Base-by-base conservation (phyloP, 2,329 filamentous ascomycete genomes). In the Pseudomassariella vexata region DNA sequence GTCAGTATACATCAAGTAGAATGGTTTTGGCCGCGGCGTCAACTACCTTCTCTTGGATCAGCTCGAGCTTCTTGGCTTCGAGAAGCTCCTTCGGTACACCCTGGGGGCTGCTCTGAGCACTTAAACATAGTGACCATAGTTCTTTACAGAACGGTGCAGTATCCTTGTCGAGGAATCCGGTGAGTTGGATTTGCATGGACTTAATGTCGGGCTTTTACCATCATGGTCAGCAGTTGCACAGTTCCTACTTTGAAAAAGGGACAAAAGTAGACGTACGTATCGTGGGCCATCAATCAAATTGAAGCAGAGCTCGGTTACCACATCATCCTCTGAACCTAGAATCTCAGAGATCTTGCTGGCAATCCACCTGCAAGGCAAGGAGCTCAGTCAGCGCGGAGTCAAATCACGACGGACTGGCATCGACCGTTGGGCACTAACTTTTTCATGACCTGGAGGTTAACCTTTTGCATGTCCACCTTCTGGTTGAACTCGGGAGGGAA, bases 391-490 rank as follows among this genome's bases (percentile, higher is more conserved):
- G 29, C 37, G 41, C 35, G 28, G 12, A 17, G 4, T 14, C 14
- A 26, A n/a, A 7, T 10, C 19, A 11, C 15, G n/a, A 11, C 19
- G 24, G 15, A 12, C 2, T 8, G 5, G 15, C 12, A 10, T 12
- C 18, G 3, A 12, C 6, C 6, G 19, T 19, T 21, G 30, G 29
- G 32, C 39, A 63, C 80, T 53, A 56, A 94, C 85, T 92, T 94
- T 73, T 95, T 95, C 79, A 98, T 94, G 35, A 98, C 85, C 59
- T 94, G 87, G 30, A 95, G 70, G 56, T 98, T 95, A 60, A 98
- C 88, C 66, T 96, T 96, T 48, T 81, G 78, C 77, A 94, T 95
- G 66, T 98, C 89, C 44, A 98, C 92, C 67, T 95, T 95, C 56
- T 85, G 80, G 55, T 76, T 90, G 65, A 96, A 98, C 54, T 95